phyloP scores from a whole-genome alignment of 768 basidiomycete species.

The Rickenella mellea region DNA sequence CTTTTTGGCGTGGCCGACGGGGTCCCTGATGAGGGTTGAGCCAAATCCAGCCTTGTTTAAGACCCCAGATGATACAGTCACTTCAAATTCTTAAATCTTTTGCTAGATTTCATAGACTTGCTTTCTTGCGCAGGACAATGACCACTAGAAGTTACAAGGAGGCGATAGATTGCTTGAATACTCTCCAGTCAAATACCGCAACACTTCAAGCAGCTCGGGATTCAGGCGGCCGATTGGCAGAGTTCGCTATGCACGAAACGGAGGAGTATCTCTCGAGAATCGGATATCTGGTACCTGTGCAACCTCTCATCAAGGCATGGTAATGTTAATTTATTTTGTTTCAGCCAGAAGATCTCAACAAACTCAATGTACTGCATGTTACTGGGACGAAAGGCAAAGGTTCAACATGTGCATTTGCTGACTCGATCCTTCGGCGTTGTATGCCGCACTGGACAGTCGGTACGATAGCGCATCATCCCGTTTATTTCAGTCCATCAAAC shows the following conservation, averaged over 20 bases:
- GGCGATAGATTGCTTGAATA: conserved; percentile 65
- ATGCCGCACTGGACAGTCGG: conserved; percentile 76
- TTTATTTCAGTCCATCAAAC: background rate
- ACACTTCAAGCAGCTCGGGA: conserved; percentile 76
- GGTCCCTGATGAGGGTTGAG: too few species aligned
- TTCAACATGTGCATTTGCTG: conserved; percentile 89
- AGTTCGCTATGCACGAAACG: conserved; percentile 78
- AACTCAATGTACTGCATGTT: conserved; percentile 88
- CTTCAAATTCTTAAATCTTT: background rate
- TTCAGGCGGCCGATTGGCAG: conserved; percentile 48
- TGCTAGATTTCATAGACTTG: background rate
- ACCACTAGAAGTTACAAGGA: conserved; percentile 59
- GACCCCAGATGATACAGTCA: background rate
- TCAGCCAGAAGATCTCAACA: conserved; percentile 77
- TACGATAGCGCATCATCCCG: conserved; percentile 22
- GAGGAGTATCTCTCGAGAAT: conserved; percentile 80
- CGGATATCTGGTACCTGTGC: conserved; percentile 60
- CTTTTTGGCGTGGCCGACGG: too few species aligned
- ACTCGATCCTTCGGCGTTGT: conserved; percentile 74
- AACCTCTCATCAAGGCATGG: conserved; percentile 1
- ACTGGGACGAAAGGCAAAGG: conserved; percentile 99
- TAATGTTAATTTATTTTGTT: conserved; percentile 9
- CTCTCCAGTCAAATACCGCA: conserved; percentile 90
- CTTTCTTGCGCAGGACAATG: conserved; percentile 27
- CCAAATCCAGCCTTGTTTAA: too few species aligned